These are phyloP conservation scores for Saccharomycopsis vini DNA, from an alignment of 805 yeast genomes.

Conservation along the genomic window DNA sequence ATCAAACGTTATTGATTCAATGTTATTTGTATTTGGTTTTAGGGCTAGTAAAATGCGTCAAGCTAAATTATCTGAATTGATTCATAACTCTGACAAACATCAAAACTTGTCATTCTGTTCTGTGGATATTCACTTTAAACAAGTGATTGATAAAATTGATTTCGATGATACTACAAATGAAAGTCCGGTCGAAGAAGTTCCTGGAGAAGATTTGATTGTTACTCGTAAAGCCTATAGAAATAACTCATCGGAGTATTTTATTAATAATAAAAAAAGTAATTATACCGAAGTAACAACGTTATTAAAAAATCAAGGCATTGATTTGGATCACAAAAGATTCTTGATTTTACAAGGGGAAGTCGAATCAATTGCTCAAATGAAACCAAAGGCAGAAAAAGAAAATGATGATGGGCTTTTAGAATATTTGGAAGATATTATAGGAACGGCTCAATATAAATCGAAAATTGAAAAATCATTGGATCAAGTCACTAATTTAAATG, in stretches of 20 bases:
- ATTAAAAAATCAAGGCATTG: slow-evolving; percentile 77
- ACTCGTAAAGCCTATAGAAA: slow-evolving; percentile 73
- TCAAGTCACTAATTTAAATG: slow-evolving; percentile 68
- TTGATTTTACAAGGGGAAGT: slow-evolving; percentile 96
- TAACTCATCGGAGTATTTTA: slow-evolving; percentile 68
- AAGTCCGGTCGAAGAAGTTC: slow-evolving; percentile 32
- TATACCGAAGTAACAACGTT: slow-evolving; percentile 73
- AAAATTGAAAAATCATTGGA: slow-evolving; percentile 56
- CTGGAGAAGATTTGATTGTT: slow-evolving; percentile 51
- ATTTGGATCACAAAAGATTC: slow-evolving; percentile 89
- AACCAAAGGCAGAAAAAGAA: slow-evolving; percentile 88
- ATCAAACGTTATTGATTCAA: slow-evolving; percentile 93
- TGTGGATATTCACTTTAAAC: slow-evolving; percentile 83
- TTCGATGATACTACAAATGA: slow-evolving; percentile 31
- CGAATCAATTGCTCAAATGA: slow-evolving; percentile 97
- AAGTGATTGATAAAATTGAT: slow-evolving; percentile 51
- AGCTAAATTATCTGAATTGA: slow-evolving; percentile 82
- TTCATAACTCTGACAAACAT: slow-evolving; percentile 76
- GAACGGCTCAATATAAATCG: slow-evolving; percentile 77
- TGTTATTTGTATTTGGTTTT: slow-evolving; percentile 94
- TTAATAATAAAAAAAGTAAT: slow-evolving; percentile 59
- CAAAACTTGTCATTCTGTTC: slow-evolving; percentile 66
- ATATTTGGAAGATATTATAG: slow-evolving; percentile 93
- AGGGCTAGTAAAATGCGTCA: slow-evolving; percentile 96
- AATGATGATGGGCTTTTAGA: slow-evolving; percentile 91